phyloP scores from a whole-genome alignment of 73 alveolate genomes.

The Paramecium primaurelia region DNA sequence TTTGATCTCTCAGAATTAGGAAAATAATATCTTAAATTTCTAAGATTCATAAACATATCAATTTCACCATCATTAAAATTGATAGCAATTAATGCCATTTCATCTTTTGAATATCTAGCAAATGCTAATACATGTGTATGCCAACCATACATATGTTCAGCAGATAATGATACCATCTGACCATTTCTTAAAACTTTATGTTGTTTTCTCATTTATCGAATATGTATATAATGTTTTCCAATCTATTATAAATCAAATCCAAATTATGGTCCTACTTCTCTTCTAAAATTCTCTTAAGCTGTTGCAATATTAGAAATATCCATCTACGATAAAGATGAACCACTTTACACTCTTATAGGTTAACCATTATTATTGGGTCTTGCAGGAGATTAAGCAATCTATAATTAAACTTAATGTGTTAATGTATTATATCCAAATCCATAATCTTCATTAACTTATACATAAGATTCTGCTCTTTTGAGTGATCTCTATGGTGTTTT shows the following conservation, averaged over 20 bases:
- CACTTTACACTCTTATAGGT: constrained; percentile 1
- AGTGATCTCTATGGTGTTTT: not conserved
- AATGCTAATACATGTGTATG: constrained; percentile 88
- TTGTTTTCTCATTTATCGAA: constrained; percentile 84
- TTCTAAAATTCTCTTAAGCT: constrained; percentile 45
- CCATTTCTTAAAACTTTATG: constrained; percentile 89
- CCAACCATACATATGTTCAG: constrained; percentile 78
- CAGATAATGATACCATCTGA: constrained; percentile 81
- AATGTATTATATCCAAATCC: constrained; percentile 49
- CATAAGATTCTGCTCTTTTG: constrained; percentile 14
- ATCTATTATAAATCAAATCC: constrained; percentile 91
- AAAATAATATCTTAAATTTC: constrained; percentile 67
- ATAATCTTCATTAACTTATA: not conserved
- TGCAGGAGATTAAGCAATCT: not conserved
- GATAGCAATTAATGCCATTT: constrained; percentile 87
- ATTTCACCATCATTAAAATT: constrained; percentile 85
- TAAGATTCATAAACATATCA: constrained; percentile 78
- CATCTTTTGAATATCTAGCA: constrained; percentile 86
- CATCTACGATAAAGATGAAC: constrained; percentile 31
- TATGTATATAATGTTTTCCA: constrained; percentile 87
- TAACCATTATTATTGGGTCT: not conserved
- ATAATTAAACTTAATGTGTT: not conserved
- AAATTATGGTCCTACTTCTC: constrained; percentile 76
- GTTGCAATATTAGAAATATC: not conserved
- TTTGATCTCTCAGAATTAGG: constrained; percentile 68